Conservation (phyloP, 2,329 filamentous ascomycete genomes). For the Shiraia bambusicola region DNA sequence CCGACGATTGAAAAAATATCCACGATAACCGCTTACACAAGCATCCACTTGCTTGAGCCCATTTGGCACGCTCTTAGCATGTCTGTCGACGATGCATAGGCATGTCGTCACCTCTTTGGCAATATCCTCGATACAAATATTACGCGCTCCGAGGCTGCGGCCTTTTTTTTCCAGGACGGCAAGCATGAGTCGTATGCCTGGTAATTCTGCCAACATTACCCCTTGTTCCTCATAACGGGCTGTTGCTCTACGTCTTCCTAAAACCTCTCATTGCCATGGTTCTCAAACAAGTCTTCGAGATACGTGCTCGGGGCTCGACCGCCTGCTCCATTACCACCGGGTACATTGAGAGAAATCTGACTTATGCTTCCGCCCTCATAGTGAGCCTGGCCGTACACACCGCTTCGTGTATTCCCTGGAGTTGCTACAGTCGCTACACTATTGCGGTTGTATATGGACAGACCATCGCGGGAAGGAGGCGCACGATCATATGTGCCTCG, state of each 20-base stretch:
- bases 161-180: conserved; percentile 3
- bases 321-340: conserved; percentile 53
- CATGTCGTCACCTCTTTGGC: background rate
- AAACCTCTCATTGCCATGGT: conserved; percentile 55
- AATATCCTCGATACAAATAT: background rate
- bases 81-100: background rate
- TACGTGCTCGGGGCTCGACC: conserved; percentile 83
- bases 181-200: background rate
- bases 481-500: conserved; percentile 38
- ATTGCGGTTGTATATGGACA: conserved; percentile 40
- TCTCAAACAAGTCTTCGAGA: conserved; percentile 85
- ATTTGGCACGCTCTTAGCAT: background rate
- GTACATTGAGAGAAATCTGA: conserved; percentile 64
- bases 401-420: conserved; percentile 35
- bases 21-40: background rate
- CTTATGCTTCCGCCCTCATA: conserved; percentile 54
- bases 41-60: background rate
- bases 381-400: conserved; percentile 32
- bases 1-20: background rate
- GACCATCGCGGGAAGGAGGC: conserved; percentile 35
- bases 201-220: conserved; percentile 2
- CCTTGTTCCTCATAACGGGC: conserved; percentile 4
- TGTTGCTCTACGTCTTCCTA: conserved; percentile 27
- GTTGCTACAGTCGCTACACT: conserved; percentile 39
- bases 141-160: background rate